These are phyloP conservation scores for Lepidium aucheri DNA, from an alignment of 345 rosid genomes.

Conservation along the genomic window DNA sequence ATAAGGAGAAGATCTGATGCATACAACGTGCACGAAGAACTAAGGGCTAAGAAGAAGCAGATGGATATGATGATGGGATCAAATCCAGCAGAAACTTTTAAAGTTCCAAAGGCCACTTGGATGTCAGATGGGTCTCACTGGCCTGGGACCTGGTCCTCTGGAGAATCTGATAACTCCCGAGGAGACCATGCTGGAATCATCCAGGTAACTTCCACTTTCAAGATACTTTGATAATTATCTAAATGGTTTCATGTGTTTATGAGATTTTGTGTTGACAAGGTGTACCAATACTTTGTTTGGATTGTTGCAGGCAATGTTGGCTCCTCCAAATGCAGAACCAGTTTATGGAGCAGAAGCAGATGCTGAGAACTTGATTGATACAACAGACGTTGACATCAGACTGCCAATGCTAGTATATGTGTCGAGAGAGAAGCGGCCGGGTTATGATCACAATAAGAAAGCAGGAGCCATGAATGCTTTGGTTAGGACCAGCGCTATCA, in stretches of 20 bases:
- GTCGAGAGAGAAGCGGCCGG: constrained; percentile 55
- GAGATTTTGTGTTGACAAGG: neutral
- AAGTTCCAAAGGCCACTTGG: constrained; percentile 65
- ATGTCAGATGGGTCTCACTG: constrained; percentile 85
- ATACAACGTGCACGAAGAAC: constrained; percentile 69
- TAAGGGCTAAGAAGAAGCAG: constrained; percentile 59
- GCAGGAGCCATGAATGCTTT: constrained; percentile 69
- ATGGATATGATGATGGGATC: constrained; percentile 43
- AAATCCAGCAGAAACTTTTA: constrained; percentile 31
- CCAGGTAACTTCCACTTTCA: constrained; percentile 38
- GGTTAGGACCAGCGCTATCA: constrained; percentile 55
- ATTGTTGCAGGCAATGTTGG: constrained; percentile 57
- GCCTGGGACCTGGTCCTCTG: constrained; percentile 83
- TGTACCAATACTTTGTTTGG: neutral
- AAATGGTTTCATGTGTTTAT: neutral
- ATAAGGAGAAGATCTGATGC: constrained; percentile 74
- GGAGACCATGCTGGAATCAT: constrained; percentile 81
- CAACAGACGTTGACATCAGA: constrained; percentile 51
- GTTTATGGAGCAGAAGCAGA: constrained; percentile 53
- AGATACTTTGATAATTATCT: neutral
- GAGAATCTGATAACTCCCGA: constrained; percentile 50
- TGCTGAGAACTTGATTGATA: constrained; percentile 38
- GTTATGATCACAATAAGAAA: constrained; percentile 66
- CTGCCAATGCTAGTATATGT: constrained; percentile 58
- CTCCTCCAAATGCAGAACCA: constrained; percentile 69